Evolutionary conservation across 176 grass and related monocot genomes (phyloP).

Genomic region (Zea mays): DNA sequence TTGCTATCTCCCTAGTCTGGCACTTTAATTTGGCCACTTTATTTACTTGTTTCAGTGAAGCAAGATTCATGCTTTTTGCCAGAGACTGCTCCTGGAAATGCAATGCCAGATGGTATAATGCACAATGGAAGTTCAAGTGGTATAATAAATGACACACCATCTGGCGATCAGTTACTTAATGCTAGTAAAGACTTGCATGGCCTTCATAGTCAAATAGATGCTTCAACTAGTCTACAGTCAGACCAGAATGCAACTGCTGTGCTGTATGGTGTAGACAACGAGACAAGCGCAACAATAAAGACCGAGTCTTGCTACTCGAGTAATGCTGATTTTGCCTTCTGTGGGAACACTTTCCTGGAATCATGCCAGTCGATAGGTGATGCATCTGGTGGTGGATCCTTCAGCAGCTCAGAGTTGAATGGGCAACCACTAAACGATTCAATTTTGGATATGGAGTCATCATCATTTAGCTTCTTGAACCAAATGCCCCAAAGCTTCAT

Average conservation of each 20-base stretch:
- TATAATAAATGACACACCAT: constrained; percentile 52
- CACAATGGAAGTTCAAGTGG: constrained; percentile 60
- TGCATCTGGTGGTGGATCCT: constrained; percentile 87
- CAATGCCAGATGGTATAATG: constrained; percentile 56
- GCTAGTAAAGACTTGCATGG: constrained; percentile 58
- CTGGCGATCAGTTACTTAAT: constrained; percentile 57
- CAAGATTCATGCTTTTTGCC: constrained; percentile 65
- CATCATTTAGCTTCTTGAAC: constrained; percentile 72
- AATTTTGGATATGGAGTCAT: constrained; percentile 78
- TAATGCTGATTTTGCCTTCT: constrained; percentile 83
- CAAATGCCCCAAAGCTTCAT: constrained; percentile 87
- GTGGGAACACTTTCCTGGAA: constrained; percentile 76
- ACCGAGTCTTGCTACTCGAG: constrained; percentile 70
- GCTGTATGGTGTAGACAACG: constrained; percentile 60
- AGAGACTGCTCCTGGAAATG: constrained; percentile 45
- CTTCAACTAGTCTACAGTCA: constrained; percentile 51
- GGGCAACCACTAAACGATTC: constrained; percentile 74
- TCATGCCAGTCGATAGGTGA: constrained; percentile 74
- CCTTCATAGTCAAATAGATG: constrained; percentile 43
- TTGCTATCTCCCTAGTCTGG: too few species aligned
- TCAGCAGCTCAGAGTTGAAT: constrained; percentile 86
- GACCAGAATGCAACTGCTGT: constrained; percentile 54
- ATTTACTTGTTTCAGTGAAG: constrained; percentile 72
- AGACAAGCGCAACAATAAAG: constrained; percentile 57
- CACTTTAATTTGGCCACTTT: constrained; percentile 22